phyloP scores from a whole-genome alignment of 108 stramenopile species.

The Fistulifera solaris region DNA sequence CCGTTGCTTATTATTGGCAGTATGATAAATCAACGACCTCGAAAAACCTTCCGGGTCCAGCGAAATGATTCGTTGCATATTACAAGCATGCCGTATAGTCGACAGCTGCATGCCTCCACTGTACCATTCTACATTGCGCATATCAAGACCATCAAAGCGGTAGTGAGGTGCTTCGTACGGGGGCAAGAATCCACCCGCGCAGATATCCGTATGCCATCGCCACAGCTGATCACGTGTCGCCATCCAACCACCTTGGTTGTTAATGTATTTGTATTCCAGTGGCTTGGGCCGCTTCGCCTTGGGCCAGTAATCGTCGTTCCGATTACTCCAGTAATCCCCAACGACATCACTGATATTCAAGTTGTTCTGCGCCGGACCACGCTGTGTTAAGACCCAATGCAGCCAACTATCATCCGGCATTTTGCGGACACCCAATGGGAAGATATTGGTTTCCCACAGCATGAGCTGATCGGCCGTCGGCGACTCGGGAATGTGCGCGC shows the following conservation, averaged over 20 bases:
- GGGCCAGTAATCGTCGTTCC: constrained; percentile 13
- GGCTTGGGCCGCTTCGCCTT: constrained; percentile 11
- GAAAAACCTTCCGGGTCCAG: constrained; percentile 64
- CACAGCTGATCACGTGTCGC: constrained; percentile 57
- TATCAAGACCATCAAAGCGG: constrained; percentile 36
- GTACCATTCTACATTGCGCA: constrained; percentile 28
- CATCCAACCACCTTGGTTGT: constrained; percentile 83
- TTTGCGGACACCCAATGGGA: constrained; percentile 58
- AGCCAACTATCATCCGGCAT: constrained; percentile 30
- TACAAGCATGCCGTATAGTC: constrained; percentile 45
- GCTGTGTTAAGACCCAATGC: constrained; percentile 35
- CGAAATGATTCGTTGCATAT: constrained; percentile 66
- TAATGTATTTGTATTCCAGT: constrained; percentile 43
- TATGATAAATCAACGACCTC: constrained; percentile 65
- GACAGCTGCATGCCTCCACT: constrained; percentile 50
- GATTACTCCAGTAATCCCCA: constrained; percentile 53
- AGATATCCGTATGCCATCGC: constrained; percentile 67
- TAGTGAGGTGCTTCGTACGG: constrained; percentile 63
- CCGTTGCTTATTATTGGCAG: constrained; percentile 81
- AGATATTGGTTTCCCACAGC: constrained; percentile 53
- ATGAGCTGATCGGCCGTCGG: constrained; percentile 36
- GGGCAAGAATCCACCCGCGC: constrained; percentile 76
- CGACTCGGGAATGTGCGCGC: constrained; percentile 22
- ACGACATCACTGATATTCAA: constrained; percentile 14
- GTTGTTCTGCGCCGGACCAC: constrained; percentile 27